Evolutionary conservation across 2,329 filamentous ascomycete genomes (phyloP).

Genomic region (Aspergillus sp.): DNA sequence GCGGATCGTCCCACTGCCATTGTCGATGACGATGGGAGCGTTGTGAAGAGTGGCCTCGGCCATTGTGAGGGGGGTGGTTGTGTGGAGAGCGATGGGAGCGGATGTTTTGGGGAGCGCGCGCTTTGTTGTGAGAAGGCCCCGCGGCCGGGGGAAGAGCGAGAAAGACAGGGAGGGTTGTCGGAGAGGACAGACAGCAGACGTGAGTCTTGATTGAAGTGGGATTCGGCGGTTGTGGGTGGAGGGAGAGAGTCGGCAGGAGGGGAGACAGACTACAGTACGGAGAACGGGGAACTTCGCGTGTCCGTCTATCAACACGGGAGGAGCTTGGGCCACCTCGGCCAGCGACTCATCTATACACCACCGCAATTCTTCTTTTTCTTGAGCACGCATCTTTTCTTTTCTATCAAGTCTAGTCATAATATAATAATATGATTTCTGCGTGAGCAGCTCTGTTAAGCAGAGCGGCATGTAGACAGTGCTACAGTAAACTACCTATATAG

Average conservation of each 20-base stretch:
- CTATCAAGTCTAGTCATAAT: not conserved
- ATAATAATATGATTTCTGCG: too few species aligned
- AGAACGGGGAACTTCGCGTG: conserved; percentile 12
- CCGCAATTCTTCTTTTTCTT: not conserved
- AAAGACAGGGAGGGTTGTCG: conserved; percentile 5
- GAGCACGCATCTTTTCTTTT: too few species aligned
- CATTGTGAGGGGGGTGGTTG: conserved; percentile 46
- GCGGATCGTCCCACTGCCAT: conserved; percentile 95
- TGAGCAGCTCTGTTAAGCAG: too few species aligned
- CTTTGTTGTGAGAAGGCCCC: conserved; percentile 26
- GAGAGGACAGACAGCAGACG: conserved; percentile 10
- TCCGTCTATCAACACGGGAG: conserved; percentile 2
- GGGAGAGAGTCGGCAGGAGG: not conserved
- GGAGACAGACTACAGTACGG: not conserved
- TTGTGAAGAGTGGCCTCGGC: conserved; percentile 77
- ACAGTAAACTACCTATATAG: too few species aligned
- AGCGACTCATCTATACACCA: not conserved
- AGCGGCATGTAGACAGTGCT: too few species aligned
- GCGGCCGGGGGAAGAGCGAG: conserved; percentile 21
- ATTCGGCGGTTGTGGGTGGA: not conserved
- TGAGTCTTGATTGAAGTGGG: not conserved
- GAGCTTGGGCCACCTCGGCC: conserved; percentile 6
- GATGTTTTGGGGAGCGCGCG: conserved; percentile 18
- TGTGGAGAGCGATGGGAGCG: conserved; percentile 11
- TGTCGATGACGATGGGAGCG: conserved; percentile 97